These are phyloP conservation scores for Metschnikowia lachancei DNA, from an alignment of 805 yeast genomes.

Conservation along the genomic window DNA sequence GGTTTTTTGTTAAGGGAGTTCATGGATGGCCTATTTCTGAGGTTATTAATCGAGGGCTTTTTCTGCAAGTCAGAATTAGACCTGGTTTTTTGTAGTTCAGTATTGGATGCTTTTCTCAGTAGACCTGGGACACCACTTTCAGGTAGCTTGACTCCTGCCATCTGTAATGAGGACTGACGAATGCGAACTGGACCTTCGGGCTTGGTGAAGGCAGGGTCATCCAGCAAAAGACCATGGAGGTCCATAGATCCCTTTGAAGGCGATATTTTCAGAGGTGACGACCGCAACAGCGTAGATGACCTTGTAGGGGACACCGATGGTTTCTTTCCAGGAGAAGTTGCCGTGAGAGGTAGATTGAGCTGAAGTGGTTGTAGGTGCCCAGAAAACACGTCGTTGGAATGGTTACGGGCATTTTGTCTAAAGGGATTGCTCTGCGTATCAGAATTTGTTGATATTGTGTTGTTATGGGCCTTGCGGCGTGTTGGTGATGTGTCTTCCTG, in stretches of 20 bases:
- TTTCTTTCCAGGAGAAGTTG: not conserved
- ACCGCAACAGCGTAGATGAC: not conserved
- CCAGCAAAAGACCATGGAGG: slow-evolving; percentile 31
- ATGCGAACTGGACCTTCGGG: slow-evolving; percentile 26
- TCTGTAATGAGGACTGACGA: slow-evolving; percentile 32
- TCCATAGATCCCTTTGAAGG: slow-evolving; percentile 43
- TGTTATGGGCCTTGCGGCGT: slow-evolving; percentile 6
- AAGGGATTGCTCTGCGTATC: not conserved
- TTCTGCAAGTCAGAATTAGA: slow-evolving; percentile 6
- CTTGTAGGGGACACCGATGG: slow-evolving; percentile 1
- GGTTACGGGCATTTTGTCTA: slow-evolving; percentile 1
- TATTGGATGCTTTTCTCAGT: slow-evolving; percentile 5
- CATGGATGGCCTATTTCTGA: slow-evolving; percentile 11
- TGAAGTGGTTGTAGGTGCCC: slow-evolving; percentile 9
- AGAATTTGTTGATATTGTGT: not conserved
- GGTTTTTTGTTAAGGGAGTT: slow-evolving; percentile 9
- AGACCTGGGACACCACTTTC: slow-evolving; percentile 1
- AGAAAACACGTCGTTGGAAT: slow-evolving; percentile 8
- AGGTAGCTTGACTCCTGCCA: slow-evolving; percentile 33
- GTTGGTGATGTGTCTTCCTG: slow-evolving; percentile 18
- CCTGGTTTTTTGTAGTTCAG: not conserved
- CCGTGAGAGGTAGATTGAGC: slow-evolving; percentile 5
- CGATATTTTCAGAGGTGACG: slow-evolving; percentile 26
- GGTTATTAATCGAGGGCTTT: slow-evolving; percentile 8
- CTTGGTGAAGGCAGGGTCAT: slow-evolving; percentile 22